Evolutionary conservation across 116 monocot genomes (phyloP).

Genomic region (Dioscorea cayenensis): DNA sequence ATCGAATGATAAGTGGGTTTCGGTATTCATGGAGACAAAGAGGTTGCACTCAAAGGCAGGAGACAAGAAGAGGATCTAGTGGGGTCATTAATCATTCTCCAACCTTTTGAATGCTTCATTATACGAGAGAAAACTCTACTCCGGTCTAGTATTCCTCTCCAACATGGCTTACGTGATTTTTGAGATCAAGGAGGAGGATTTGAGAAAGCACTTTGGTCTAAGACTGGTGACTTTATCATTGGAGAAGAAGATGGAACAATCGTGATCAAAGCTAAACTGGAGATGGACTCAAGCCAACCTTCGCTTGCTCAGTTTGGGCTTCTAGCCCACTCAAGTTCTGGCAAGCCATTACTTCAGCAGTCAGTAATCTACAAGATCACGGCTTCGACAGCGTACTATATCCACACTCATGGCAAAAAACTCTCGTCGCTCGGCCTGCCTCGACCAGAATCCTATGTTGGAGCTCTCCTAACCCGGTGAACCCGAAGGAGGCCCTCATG

Average conservation of each 20-base stretch:
- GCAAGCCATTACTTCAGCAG: slow-evolving; percentile 11
- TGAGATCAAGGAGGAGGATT: slow-evolving; percentile 58
- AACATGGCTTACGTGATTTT: slow-evolving; percentile 73
- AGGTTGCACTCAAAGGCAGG: slow-evolving; percentile 31
- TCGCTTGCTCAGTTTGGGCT: neutral
- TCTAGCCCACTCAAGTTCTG: neutral
- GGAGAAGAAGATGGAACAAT: slow-evolving; percentile 37
- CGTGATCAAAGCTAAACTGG: slow-evolving; percentile 28
- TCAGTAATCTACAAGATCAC: slow-evolving; percentile 66
- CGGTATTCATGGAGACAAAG: too few relatives aligned
- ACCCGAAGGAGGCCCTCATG: too few relatives aligned
- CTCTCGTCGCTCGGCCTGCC: too few relatives aligned
- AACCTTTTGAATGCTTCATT: slow-evolving; percentile 31
- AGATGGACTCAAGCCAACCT: slow-evolving; percentile 22
- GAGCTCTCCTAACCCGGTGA: too few relatives aligned
- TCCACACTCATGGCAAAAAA: too few relatives aligned
- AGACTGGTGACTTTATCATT: slow-evolving; percentile 59
- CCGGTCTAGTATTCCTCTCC: slow-evolving; percentile 79
- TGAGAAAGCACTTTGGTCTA: slow-evolving; percentile 38
- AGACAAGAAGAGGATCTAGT: slow-evolving; percentile 16
- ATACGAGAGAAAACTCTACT: slow-evolving; percentile 51
- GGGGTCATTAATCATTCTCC: slow-evolving; percentile 48
- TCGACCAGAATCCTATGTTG: too few relatives aligned
- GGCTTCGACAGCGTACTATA: slow-evolving; percentile 73
- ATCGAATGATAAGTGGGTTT: too few relatives aligned